Percentiles rank a stretch among this genome's conserved stretches.
These are phyloP conservation scores for Calonectria pseudoturangicola DNA, from an alignment of 2,329 filamentous ascomycete genomes.

Conservation along the genomic window DNA sequence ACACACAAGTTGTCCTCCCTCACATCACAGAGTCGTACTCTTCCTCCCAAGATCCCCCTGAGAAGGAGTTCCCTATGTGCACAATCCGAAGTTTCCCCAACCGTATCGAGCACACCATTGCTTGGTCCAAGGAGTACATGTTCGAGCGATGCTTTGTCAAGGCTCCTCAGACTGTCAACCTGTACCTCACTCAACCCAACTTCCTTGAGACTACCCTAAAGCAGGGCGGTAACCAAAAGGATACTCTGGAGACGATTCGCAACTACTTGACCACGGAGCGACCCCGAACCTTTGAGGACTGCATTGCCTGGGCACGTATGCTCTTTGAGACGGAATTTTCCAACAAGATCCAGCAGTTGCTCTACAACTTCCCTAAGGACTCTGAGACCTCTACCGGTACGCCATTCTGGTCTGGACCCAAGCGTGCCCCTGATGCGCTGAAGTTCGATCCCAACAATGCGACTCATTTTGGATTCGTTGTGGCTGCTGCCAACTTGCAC, in stretches of 20 bases:
- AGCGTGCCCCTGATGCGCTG: slow-evolving; percentile 93
- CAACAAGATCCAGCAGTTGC: slow-evolving; percentile 94
- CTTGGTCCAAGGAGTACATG: slow-evolving; percentile 92
- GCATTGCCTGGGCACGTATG: slow-evolving; percentile 94
- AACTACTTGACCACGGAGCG: slow-evolving; percentile 95
- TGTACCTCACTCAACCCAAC: slow-evolving; percentile 93
- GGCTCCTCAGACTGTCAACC: slow-evolving; percentile 93
- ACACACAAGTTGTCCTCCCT: slow-evolving; percentile 96
- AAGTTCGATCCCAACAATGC: slow-evolving; percentile 90
- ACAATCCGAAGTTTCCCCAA: slow-evolving; percentile 98
- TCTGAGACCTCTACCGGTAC: slow-evolving; percentile 90
- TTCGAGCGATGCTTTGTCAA: slow-evolving; percentile 97
- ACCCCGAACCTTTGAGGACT: slow-evolving; percentile 94
- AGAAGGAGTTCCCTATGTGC: slow-evolving; percentile 99
- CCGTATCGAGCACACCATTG: slow-evolving; percentile 98
- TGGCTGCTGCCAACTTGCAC: slow-evolving; percentile 92
- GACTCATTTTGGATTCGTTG: slow-evolving; percentile 91
- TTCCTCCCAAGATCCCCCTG: slow-evolving; percentile 93
- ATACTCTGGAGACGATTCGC: slow-evolving; percentile 90
- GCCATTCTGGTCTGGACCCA: slow-evolving; percentile 98
- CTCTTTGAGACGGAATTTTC: slow-evolving; percentile 98
- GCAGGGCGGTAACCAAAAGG: slow-evolving; percentile 95
- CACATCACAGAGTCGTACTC: slow-evolving; percentile 97
- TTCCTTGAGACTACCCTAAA: slow-evolving; percentile 92
- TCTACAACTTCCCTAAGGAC: slow-evolving; percentile 98